Evolutionary conservation across 1,284 basidiomycete genomes (phyloP).

Genomic region (Caloboletus inedulis): DNA sequence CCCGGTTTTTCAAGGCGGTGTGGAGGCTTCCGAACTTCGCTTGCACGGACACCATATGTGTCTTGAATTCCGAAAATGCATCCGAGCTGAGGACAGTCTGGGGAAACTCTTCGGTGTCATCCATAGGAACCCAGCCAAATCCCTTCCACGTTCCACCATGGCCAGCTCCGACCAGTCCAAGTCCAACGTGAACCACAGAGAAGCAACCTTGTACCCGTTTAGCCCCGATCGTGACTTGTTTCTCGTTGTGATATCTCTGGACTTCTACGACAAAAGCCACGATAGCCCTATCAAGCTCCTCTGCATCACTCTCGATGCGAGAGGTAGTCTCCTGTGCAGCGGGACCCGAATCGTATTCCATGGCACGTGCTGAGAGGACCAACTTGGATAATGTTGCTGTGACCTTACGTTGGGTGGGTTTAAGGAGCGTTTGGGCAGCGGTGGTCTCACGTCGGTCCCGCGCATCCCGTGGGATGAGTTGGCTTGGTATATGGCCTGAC

Average conservation of each 20-base stretch:
- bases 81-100: constrained; percentile 49
- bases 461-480: constrained; percentile 51
- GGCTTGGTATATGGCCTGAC: constrained; percentile 57
- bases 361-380: constrained; percentile 71
- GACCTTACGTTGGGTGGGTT: constrained; percentile 72
- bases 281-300: constrained; percentile 74
- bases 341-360: constrained; percentile 70
- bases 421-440: constrained; percentile 56
- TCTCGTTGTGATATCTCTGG: constrained; percentile 52
- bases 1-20: constrained; percentile 37
- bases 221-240: constrained; percentile 32
- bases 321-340: constrained; percentile 61
- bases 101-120: constrained; percentile 48
- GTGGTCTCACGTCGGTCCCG: constrained; percentile 43
- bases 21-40: constrained; percentile 43
- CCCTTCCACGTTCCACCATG: constrained; percentile 70
- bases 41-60: constrained; percentile 47
- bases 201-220: constrained; percentile 67
- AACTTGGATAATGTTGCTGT: constrained; percentile 75
- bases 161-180: constrained; percentile 72
- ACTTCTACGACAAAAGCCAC: constrained; percentile 71
- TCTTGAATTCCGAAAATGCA: constrained; percentile 51
- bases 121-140: constrained; percentile 67
- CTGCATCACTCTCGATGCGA: constrained; percentile 72
- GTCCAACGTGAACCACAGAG: constrained; percentile 60